Base-by-base conservation (phyloP, 768 basidiomycete species). In the Amanita thiersii region DNA sequence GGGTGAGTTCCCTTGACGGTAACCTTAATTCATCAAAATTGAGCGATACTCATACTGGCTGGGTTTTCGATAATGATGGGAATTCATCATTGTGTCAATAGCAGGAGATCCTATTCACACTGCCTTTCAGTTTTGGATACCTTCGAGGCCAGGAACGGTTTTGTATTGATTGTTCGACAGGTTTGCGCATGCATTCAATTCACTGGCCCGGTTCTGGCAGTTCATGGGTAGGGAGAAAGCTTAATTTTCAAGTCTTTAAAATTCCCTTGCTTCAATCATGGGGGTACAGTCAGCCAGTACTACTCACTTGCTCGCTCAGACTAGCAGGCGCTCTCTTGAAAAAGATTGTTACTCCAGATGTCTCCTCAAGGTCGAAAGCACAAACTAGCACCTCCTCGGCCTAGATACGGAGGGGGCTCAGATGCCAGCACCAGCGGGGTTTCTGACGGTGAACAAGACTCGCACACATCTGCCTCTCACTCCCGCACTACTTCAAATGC, bases 401-500 rank as follows among this genome's bases (percentile, higher is more conserved):
- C 53, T 10, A 60, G 56, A 30, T 60, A 64, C 2, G 17, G 40
- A 12, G 26, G 26, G 6, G 26, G n/a, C n/a, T 28, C 26, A 7
- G 26, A 28, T 31, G 40, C 32, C 9, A 42, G 40, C 24, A 55
- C 55, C 20, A 54, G 50, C 31, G 53, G 50, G 35, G 44, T 52
- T 44, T 51, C 53, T 12, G 63, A 65, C 51, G 53, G 43, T 10
- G 61, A 64, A 25, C 49, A 45, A 40, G 59, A 61, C 38, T 49
- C 36, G 19, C 50, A 43, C 29, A 15, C 41, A 39, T 38, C 56
- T 17, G n/a, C 50, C 18, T 54, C 57, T 14, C 66, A 63, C 50
- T 65, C 61, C 35, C 59, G 61, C 47, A 61, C 56, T 14, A 58
- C 55, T 18, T 64, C 66, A 28, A 52, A 46, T 38, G 52, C 50